Base-by-base conservation (phyloP, 169 alveolate genomes). In the Cryptosporidium sp. region DNA sequence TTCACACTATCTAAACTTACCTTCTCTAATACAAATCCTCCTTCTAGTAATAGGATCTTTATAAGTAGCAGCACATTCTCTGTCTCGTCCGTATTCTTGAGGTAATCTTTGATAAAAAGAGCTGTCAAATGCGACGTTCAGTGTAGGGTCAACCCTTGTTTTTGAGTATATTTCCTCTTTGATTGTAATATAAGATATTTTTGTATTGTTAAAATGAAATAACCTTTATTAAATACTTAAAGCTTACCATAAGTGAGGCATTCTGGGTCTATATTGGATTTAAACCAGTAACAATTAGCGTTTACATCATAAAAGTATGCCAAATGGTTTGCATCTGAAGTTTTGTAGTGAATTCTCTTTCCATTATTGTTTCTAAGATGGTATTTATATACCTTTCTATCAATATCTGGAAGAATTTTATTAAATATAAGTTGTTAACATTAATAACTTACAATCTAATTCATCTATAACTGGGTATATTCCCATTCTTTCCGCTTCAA, bases 201-300 rank as follows among this genome's bases (percentile, higher is more conserved):
- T 41, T 39, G 48, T 41, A 23, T 29, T 62, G 4, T 29, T 55
- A 1, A 35, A 73, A 73, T 33, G 12, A 55, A 18, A 1, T 43
- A 23, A 18, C n/a, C 14, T 67, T 23, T 39, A 8, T 7, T 21
- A 4, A 14, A 31, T 33, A 41, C 39, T 29, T 31, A 21, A 41
- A 59, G 62, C 89, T 65, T 80, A 80, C 89, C 75, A 39, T 43
- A 41, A 21, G 89, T 80, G 16, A 80, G 41, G 70, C 89, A 80
- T 16, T 23, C 65, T 3, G n/a, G 31, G 12, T 65, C 31, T 8
- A 45, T 18, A 26, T 41, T 33, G n/a, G 50, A 6, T 45, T 37
- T 80, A n/a, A 43, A n/a, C 89, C 89, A 80, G 45, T 80, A 80
- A 41, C 89, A 80, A 67, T 80, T 80, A n/a, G 70, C 73, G 62